Conservation (phyloP, 257 asterid species). For the Capsicum chinense region DNA sequence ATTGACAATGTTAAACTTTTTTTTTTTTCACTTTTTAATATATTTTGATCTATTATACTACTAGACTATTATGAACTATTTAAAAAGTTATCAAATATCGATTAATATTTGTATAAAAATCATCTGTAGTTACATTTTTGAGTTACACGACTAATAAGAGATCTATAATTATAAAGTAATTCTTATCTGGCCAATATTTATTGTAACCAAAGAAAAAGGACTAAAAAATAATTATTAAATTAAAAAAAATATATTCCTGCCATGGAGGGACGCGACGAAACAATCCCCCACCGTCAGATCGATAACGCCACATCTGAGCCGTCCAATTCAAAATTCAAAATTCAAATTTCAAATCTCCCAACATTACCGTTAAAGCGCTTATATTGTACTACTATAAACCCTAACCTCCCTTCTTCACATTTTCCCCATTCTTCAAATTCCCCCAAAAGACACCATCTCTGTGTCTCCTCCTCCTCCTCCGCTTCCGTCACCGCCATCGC, state of each 20-base stretch:
- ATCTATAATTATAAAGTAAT: too few species aligned
- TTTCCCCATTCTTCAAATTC: constrained; percentile 30
- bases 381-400: background rate
- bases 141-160: background rate
- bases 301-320: background rate
- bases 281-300: background rate
- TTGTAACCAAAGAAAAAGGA: too few species aligned
- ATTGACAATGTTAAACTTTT: too few species aligned
- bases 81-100: background rate
- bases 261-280: background rate
- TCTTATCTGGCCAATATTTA: too few species aligned
- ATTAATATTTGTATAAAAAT: background rate
- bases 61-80: background rate
- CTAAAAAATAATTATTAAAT: too few species aligned
- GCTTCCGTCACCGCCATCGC: background rate
- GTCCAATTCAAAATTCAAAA: constrained; percentile 44
- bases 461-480: constrained; percentile 29
- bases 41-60: too few species aligned
- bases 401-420: background rate
- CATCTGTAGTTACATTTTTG: background rate
- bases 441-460: constrained; percentile 35
- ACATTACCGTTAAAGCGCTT: constrained; percentile 23
- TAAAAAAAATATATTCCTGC: background rate
- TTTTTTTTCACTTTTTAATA: too few species aligned
- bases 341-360: constrained; percentile 30